These are phyloP conservation scores for Cladosporium sp. DNA, from an alignment of 2,329 filamentous ascomycete species.

Conservation along the genomic window DNA sequence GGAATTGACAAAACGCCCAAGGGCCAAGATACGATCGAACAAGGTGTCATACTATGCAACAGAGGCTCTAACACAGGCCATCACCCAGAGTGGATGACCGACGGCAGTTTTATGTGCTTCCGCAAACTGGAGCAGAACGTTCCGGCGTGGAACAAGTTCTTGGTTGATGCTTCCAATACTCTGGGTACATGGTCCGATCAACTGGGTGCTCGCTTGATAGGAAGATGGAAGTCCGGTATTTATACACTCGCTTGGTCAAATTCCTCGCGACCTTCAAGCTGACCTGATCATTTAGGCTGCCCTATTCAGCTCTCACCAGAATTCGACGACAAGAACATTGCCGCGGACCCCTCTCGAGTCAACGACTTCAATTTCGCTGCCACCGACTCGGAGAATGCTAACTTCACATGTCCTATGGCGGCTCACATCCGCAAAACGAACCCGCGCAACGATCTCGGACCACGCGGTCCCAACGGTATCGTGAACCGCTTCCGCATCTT, in stretches of 20 bases:
- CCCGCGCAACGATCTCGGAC: conserved; percentile 41
- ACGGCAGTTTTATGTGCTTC: conserved; percentile 49
- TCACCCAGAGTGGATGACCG: conserved; percentile 42
- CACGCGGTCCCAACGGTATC: background rate
- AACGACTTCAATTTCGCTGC: conserved; percentile 43
- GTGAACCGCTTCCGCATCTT: conserved; percentile 41
- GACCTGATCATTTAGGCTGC: conserved; percentile 22
- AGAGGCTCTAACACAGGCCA: conserved; percentile 33
- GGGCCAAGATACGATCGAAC: conserved; percentile 36
- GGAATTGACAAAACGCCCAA: conserved; percentile 34
- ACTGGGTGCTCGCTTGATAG: conserved; percentile 46
- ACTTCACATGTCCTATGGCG: conserved; percentile 47
- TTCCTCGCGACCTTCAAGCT: background rate
- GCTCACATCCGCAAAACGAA: conserved; percentile 52
- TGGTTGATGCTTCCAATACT: conserved; percentile 37
- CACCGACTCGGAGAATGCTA: conserved; percentile 17
- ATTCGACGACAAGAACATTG: conserved; percentile 37
- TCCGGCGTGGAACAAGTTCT: conserved; percentile 46
- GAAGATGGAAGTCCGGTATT: conserved; percentile 44
- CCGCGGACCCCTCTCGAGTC: conserved; percentile 29
- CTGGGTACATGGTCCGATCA: conserved; percentile 36
- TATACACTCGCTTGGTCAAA: background rate
- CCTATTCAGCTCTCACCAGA: conserved; percentile 25
- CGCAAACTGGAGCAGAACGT: conserved; percentile 48
- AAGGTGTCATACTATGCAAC: conserved; percentile 42